phyloP scores from a whole-genome alignment of 352 stramenopile genomes.

The Phytophthora kernoviae region DNA sequence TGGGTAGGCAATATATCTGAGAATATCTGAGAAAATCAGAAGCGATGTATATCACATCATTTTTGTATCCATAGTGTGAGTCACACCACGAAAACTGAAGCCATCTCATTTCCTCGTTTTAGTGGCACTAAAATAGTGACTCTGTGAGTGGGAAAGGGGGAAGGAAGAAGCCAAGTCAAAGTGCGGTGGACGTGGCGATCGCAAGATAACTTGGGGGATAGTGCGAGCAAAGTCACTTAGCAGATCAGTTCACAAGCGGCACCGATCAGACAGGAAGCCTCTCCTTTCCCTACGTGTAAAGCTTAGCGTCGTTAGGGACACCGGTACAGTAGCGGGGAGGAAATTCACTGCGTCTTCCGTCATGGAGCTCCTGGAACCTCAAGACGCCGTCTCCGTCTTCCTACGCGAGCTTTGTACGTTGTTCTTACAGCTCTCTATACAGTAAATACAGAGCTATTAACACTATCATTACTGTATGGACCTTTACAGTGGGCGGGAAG shows the following conservation, averaged over 20 bases:
- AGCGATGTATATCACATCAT: too few species aligned
- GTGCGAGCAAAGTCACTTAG: conserved; percentile 3
- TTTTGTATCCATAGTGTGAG: too few species aligned
- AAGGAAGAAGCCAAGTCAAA: conserved; percentile 20
- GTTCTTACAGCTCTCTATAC: not conserved
- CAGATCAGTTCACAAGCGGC: conserved; percentile 28
- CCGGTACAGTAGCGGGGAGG: not conserved
- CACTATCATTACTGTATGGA: conserved; percentile 3
- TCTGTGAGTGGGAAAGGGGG: not conserved
- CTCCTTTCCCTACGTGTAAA: conserved; percentile 4
- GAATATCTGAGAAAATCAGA: too few species aligned
- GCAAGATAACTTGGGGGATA: conserved; percentile 12
- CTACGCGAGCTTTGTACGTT: conserved; percentile 51
- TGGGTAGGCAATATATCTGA: too few species aligned
- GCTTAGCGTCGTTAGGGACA: too few species aligned
- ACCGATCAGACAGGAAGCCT: not conserved
- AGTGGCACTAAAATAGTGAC: too few species aligned
- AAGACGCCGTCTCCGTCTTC: conserved; percentile 44
- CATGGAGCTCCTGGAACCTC: conserved; percentile 36
- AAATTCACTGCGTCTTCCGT: too few species aligned
- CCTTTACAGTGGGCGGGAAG: conserved; percentile 54
- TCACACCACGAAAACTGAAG: conserved; percentile 26
- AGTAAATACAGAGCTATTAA: not conserved
- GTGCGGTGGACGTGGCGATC: conserved; percentile 24
- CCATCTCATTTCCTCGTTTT: conserved; percentile 38